Conservation (phyloP, 495 filamentous ascomycete species). For the Podospora anserina region DNA sequence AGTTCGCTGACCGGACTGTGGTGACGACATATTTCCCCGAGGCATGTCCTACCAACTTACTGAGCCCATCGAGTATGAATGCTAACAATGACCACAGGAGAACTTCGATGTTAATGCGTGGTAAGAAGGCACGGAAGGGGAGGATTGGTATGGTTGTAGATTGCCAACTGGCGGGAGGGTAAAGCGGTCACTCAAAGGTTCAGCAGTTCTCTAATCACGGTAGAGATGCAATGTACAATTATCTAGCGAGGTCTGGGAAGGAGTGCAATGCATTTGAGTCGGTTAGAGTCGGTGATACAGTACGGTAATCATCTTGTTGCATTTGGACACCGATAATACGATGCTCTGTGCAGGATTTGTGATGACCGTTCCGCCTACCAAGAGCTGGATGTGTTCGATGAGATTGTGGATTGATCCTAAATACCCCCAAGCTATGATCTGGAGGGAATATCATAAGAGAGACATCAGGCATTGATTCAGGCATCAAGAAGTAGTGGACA, state of each 20-base stretch:
- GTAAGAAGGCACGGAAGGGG: constrained; percentile 40
- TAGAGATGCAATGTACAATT: background rate
- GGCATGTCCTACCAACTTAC: constrained; percentile 44
- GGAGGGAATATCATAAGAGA: no score
- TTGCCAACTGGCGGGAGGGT: background rate
- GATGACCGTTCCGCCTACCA: background rate
- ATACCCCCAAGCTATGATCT: no score
- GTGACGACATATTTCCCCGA: constrained; percentile 95
- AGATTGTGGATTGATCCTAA: no score
- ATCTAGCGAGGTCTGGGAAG: background rate
- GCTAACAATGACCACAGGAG: constrained; percentile 50
- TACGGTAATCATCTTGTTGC: background rate
- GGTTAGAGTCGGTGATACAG: background rate
- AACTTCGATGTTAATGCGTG: constrained; percentile 76
- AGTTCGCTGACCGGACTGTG: constrained; percentile 93
- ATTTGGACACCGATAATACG: background rate
- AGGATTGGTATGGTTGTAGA: background rate
- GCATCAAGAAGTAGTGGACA: no score
- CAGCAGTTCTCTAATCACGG: background rate
- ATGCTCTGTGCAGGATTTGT: background rate
- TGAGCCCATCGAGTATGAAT: background rate
- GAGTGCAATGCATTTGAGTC: background rate
- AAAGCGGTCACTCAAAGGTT: background rate
- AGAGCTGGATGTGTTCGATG: no score
- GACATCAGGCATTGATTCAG: no score